Conservation (phyloP, 1,284 basidiomycete genomes). For the Ceratobasidium sp. region DNA sequence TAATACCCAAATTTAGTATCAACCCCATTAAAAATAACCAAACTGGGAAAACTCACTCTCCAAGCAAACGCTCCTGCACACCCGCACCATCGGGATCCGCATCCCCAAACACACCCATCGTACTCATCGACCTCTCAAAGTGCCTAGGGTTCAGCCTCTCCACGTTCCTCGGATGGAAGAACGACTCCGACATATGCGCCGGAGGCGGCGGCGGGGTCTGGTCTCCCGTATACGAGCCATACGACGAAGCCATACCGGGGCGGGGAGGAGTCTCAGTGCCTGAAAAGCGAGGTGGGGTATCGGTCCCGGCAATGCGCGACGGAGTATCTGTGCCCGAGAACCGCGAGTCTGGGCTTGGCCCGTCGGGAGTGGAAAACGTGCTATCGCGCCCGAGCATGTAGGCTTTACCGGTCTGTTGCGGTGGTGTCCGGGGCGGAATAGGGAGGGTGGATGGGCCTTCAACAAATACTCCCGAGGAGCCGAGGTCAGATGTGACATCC, state of each 20-base stretch:
- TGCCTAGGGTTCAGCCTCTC: slow-evolving; percentile 28
- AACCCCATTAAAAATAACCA: background rate
- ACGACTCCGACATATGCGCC: slow-evolving; percentile 23
- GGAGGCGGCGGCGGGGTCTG: slow-evolving; percentile 6
- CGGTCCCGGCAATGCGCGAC: background rate
- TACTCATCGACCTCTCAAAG: slow-evolving; percentile 43
- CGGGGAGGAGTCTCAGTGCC: slow-evolving; percentile 23
- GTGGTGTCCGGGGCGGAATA: slow-evolving; percentile 2
- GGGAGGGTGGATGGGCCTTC: slow-evolving; percentile 3
- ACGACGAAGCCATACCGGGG: background rate
- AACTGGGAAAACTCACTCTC: slow-evolving; percentile 19
- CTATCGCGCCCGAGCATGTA: background rate
- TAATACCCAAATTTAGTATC: background rate
- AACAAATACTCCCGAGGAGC: slow-evolving; percentile 19
- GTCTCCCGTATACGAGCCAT: slow-evolving; percentile 5
- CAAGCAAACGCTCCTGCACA: slow-evolving; percentile 25
- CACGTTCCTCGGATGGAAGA: slow-evolving; percentile 39
- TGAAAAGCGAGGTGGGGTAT: background rate
- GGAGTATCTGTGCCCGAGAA: background rate
- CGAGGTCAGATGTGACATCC: background rate
- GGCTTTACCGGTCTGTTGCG: no score
- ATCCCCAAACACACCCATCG: slow-evolving; percentile 38
- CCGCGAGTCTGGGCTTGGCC: slow-evolving; percentile 3
- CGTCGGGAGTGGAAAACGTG: slow-evolving; percentile 15
- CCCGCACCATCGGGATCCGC: slow-evolving; percentile 32